Conservation (phyloP, 768 basidiomycete species). For the Serendipita sp. region DNA sequence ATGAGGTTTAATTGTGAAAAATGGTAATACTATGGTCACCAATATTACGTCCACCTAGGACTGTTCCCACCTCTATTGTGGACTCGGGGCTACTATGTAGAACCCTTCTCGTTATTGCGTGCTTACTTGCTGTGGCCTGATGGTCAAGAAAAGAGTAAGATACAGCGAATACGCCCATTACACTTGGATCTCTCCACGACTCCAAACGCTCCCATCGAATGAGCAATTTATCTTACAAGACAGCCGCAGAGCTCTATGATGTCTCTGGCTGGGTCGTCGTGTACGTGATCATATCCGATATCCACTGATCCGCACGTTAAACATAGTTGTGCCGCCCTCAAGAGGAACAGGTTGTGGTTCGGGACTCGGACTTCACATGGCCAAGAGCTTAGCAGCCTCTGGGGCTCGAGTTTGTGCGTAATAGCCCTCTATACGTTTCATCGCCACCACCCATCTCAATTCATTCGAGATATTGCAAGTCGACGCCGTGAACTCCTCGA, state of each 20-base stretch:
- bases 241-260: not conserved
- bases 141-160: no score
- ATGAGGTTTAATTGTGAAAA: no score
- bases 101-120: no score
- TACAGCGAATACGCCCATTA: no score
- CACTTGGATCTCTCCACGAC: no score
- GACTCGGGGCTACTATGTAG: no score
- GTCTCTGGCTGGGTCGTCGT: constrained; percentile 2
- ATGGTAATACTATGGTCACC: no score
- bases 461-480: constrained; percentile 1
- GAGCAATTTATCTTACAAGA: not conserved
- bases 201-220: no score
- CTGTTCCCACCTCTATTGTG: no score
- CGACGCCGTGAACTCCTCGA: not conserved
- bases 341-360: constrained; percentile 1
- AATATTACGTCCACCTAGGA: no score
- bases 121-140: no score
- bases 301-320: not conserved
- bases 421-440: not conserved
- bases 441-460: not conserved
- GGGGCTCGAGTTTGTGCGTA: constrained; percentile 1
- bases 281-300: not conserved
- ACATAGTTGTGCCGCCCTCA: not conserved
- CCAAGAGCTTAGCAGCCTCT: not conserved
- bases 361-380: not conserved